Base-by-base conservation (phyloP, 2,329 filamentous ascomycete species). In the Coniochaeta prunicola region DNA sequence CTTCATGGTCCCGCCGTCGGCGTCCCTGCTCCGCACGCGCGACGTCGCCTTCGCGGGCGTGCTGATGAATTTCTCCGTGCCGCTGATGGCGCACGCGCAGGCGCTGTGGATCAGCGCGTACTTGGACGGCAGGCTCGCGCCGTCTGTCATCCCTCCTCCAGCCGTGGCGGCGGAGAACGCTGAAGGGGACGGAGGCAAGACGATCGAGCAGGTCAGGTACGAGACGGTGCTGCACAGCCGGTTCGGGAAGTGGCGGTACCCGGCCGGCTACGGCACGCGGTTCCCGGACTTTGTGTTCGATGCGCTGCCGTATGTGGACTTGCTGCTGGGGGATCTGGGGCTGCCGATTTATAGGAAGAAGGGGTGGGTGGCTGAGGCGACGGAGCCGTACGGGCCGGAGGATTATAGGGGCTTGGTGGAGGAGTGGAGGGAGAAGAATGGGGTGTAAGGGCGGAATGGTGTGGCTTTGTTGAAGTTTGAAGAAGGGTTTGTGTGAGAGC, bases 281-380 rank as follows among this genome's bases (percentile, higher is more conserved):
- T 77, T 80, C 59, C 86, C 86, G 0, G 88, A 90, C 68, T 86
- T 92, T 63, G 85, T 90, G 19, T 92, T 93, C 66, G 90, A 94
- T 69, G 81, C 81, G 0, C 69, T 93, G 58, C 88, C 88, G 4
- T 94, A 91, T 60, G 69, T 91, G 19, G 89, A 92, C 70, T 66
- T 87, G 66, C 69, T 93, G 67, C 68, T 90, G 60, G 72, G 74
- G 4, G 89, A 93, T 69, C 65, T 92, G 59, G 87, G 83, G 0
- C 70, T 92, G 58, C 73, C 78, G 19, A 74, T 74, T 15, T 76
- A 80, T 63, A 74, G 84, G 34, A 88, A 88, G 73, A 71, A 76
- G 59, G 77, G 81, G 0, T 75, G 72, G 66, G 65, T 78, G 57
- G 73, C 73, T 1, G 84, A 87, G 65, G 74, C 80, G 31, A 80